Conservation (phyloP, 257 asterid genomes). For the Parsonsia alboflavescens region DNA sequence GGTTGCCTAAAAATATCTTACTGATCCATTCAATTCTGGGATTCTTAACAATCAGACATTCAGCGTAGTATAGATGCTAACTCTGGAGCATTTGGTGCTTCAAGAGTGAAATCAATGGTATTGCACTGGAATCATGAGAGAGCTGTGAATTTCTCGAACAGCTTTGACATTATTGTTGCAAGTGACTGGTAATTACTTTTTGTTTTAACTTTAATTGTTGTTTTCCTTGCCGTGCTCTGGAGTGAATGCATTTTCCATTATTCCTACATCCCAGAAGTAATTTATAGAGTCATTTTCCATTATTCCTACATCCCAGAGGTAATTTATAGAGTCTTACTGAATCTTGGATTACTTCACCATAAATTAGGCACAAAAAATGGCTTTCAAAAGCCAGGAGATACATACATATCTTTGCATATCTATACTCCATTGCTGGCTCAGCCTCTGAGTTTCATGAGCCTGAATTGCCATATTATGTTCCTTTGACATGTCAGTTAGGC, state of each 20-base stretch:
- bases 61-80: constrained; percentile 59
- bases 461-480: not conserved
- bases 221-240: not conserved
- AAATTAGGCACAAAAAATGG: not conserved
- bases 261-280: not conserved
- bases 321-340: not conserved
- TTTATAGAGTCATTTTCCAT: not conserved
- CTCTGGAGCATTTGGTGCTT: constrained; percentile 52
- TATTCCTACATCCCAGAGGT: not conserved
- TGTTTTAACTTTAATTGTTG: not conserved
- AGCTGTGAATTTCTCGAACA: constrained; percentile 31
- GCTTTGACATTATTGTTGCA: constrained; percentile 71
- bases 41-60: constrained; percentile 69
- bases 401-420: not conserved
- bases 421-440: not conserved
- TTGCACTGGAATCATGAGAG: constrained; percentile 74
- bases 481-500: not conserved
- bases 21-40: not conserved
- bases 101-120: constrained; percentile 61
- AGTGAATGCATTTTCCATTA: not conserved
- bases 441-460: not conserved
- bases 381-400: not conserved
- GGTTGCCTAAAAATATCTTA: not conserved
- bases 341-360: not conserved
- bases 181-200: constrained; percentile 78